Evolutionary conservation across 371 early-diverging fungal genomes (phyloP).

Genomic region (Parasitella parasitica): DNA sequence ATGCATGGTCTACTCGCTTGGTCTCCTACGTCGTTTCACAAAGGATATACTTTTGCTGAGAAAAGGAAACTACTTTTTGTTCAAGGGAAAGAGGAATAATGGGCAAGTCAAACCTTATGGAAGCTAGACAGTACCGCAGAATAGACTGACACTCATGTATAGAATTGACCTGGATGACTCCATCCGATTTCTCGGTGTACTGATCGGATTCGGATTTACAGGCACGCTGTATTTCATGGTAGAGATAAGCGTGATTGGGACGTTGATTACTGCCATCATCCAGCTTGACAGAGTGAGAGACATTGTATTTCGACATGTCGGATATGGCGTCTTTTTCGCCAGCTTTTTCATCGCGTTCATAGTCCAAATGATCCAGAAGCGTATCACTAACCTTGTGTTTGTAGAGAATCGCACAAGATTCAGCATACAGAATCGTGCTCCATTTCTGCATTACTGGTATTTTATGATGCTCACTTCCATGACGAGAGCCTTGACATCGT

Average conservation of each 20-base stretch:
- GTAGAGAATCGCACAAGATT: constrained; percentile 33
- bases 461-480: constrained; percentile 56
- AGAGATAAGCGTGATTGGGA: constrained; percentile 38
- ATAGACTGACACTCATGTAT: not conserved
- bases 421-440: constrained; percentile 37
- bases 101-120: constrained; percentile 26
- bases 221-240: constrained; percentile 50
- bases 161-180: constrained; percentile 52
- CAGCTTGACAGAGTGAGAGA: constrained; percentile 38
- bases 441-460: constrained; percentile 50
- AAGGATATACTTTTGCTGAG: constrained; percentile 45
- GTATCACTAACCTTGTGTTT: constrained; percentile 41
- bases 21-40: constrained; percentile 44
- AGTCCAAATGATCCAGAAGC: constrained; percentile 46
- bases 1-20: constrained; percentile 39
- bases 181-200: constrained; percentile 49
- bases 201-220: constrained; percentile 51
- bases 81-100: constrained; percentile 49
- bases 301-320: constrained; percentile 25
- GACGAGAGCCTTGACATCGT: constrained; percentile 52
- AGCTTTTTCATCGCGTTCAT: constrained; percentile 47
- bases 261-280: constrained; percentile 29
- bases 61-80: constrained; percentile 43
- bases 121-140: too few species aligned
- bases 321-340: constrained; percentile 46